These are phyloP conservation scores for Scorias spongiosa DNA, from an alignment of 2,329 filamentous ascomycete species.

Conservation along the genomic window DNA sequence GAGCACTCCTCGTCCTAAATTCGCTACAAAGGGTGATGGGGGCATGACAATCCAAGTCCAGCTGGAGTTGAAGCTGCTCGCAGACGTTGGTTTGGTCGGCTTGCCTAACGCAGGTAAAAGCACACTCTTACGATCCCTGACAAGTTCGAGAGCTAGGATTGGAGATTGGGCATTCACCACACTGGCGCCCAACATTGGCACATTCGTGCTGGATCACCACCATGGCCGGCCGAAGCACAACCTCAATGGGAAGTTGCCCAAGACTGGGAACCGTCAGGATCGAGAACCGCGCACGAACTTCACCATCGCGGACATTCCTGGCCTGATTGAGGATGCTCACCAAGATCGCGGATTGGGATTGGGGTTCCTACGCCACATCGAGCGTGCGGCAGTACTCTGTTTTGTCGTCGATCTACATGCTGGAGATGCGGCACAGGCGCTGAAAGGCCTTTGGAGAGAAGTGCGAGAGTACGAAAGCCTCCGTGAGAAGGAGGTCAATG, in stretches of 20 bases:
- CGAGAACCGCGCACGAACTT: conserved; percentile 55
- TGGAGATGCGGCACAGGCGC: conserved; percentile 61
- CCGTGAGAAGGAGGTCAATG: conserved; percentile 54
- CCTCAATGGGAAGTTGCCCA: conserved; percentile 12
- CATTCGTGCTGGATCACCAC: conserved; percentile 80
- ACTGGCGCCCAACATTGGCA: conserved; percentile 86
- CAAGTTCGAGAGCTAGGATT: conserved; percentile 74
- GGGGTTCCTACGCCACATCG: conserved; percentile 84
- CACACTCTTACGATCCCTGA: conserved; percentile 74
- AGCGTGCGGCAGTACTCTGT: conserved; percentile 79
- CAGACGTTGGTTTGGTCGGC: conserved; percentile 86
- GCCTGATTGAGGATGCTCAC: conserved; percentile 82
- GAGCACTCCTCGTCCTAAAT: conserved; percentile 61
- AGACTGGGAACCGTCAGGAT: conserved; percentile 23
- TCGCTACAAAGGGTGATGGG: conserved; percentile 72
- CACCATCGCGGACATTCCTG: conserved; percentile 90
- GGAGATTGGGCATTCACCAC: conserved; percentile 97
- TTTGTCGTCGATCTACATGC: conserved; percentile 81
- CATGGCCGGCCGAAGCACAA: conserved; percentile 51
- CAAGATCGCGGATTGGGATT: conserved; percentile 82
- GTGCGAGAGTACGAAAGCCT: conserved; percentile 76
- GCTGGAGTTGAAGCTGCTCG: conserved; percentile 85
- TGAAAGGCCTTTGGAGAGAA: conserved; percentile 78
- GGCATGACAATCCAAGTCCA: conserved; percentile 67
- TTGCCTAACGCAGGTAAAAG: conserved; percentile 94